Conservation (phyloP, 352 stramenopile species). For the Phytopythium delawarense region DNA sequence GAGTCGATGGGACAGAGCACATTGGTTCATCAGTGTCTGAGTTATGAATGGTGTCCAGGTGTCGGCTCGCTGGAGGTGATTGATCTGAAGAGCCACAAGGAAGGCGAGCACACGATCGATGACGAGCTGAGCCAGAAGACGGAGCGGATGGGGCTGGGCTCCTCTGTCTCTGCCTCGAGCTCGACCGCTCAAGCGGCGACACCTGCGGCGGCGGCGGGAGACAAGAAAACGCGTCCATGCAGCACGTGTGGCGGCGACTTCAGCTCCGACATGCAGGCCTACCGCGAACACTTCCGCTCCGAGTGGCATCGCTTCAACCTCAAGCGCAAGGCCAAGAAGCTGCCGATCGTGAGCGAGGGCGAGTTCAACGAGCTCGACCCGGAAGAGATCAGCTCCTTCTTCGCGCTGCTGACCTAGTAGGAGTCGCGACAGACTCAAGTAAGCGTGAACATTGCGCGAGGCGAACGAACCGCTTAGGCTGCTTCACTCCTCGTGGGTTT, state of each 20-base stretch:
- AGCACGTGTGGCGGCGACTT: conserved; percentile 94
- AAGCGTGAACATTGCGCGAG: background rate
- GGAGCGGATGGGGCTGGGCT: conserved; percentile 53
- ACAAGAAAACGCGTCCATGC: conserved; percentile 62
- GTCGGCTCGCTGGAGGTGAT: conserved; percentile 88
- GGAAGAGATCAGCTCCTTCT: conserved; percentile 58
- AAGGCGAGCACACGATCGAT: conserved; percentile 90
- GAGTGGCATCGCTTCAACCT: conserved; percentile 98
- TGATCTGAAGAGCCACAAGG: conserved; percentile 89
- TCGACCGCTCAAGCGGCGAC: conserved; percentile 6
- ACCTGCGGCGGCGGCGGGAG: conserved; percentile 6
- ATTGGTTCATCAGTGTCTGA: background rate
- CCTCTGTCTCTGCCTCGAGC: conserved; percentile 9
- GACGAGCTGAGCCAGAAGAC: conserved; percentile 89
- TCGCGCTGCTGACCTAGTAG: conserved; percentile 59
- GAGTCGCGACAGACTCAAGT: background rate
- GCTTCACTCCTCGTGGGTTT: background rate
- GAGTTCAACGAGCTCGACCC: conserved; percentile 50
- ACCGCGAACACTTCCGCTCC: conserved; percentile 93
- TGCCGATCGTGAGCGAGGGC: conserved; percentile 62
- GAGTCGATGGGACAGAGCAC: background rate
- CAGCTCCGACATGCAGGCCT: conserved; percentile 68
- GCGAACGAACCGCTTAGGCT: conserved; percentile 8
- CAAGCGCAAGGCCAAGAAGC: conserved; percentile 93
- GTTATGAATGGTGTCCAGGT: conserved; percentile 5